Percentiles rank a stretch among this genome's conserved stretches.
Evolutionary conservation across 2,329 filamentous ascomycete species (phyloP).

Genomic region (Annulohypoxylon truncatum): DNA sequence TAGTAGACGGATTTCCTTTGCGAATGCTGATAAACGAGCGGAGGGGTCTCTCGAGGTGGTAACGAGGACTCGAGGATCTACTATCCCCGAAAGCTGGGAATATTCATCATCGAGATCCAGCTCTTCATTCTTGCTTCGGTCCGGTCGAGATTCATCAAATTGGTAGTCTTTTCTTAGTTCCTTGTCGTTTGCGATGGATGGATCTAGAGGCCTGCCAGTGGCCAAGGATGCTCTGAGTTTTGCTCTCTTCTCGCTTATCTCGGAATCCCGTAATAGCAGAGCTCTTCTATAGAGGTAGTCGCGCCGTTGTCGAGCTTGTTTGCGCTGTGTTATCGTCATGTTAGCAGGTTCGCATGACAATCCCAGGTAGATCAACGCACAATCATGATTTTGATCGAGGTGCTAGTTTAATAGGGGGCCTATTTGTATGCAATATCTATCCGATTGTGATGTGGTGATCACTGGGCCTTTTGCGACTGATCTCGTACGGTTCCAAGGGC

Average conservation of each 20-base stretch:
- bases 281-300: slow-evolving; percentile 94
- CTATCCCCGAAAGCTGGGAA: slow-evolving; percentile 86
- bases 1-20: slow-evolving; percentile 87
- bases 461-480: neutral
- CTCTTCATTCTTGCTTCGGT: slow-evolving; percentile 74
- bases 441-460: neutral
- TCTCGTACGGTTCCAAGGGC: neutral
- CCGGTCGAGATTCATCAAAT: slow-evolving; percentile 86
- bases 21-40: slow-evolving; percentile 85
- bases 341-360: slow-evolving; percentile 29
- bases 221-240: slow-evolving; percentile 88
- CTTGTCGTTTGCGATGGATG: slow-evolving; percentile 87
- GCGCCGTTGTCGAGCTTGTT: slow-evolving; percentile 81
- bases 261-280: slow-evolving; percentile 87
- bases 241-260: slow-evolving; percentile 90
- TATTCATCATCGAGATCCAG: slow-evolving; percentile 90
- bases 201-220: slow-evolving; percentile 86
- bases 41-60: slow-evolving; percentile 92
- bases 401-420: neutral
- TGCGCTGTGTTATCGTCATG: slow-evolving; percentile 58
- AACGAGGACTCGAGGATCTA: slow-evolving; percentile 88
- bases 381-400: slow-evolving; percentile 38
- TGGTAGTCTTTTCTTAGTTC: slow-evolving; percentile 86
- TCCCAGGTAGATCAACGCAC: slow-evolving; percentile 20
- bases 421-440: neutral